Evolutionary conservation across 805 yeast genomes (phyloP).

Genomic region (Kockiozyma suomiensis): DNA sequence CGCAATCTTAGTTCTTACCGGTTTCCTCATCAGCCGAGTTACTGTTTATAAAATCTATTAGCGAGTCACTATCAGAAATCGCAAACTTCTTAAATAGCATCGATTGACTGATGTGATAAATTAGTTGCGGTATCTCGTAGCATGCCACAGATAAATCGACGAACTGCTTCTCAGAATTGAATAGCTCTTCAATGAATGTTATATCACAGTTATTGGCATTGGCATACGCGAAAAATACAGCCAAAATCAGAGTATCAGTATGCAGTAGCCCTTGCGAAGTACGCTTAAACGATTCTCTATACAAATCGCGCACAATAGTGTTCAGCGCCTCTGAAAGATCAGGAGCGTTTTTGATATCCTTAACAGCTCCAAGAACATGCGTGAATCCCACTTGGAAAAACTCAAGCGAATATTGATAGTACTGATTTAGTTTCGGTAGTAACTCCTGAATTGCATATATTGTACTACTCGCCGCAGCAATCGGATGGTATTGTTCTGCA

Average conservation of each 20-base stretch:
- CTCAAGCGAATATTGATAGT: constrained; percentile 63
- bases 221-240: constrained; percentile 38
- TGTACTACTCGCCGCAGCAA: constrained; percentile 59
- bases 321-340: constrained; percentile 36
- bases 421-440: constrained; percentile 49
- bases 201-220: constrained; percentile 11
- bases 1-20: constrained; percentile 5
- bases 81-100: constrained; percentile 12
- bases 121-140: constrained; percentile 16
- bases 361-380: constrained; percentile 37
- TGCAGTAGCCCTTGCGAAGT: constrained; percentile 53
- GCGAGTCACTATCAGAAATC: constrained; percentile 4
- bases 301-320: constrained; percentile 46
- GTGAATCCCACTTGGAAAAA: constrained; percentile 47
- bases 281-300: constrained; percentile 51
- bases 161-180: constrained; percentile 18
- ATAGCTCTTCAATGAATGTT: constrained; percentile 20
- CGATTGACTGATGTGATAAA: constrained; percentile 11
- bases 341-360: constrained; percentile 24
- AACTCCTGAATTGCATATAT: constrained; percentile 53
- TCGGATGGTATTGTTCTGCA: constrained; percentile 51
- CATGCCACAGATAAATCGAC: constrained; percentile 17
- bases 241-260: constrained; percentile 52
- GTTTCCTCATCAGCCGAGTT: constrained; percentile 6
- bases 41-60: constrained; percentile 8